These are phyloP conservation scores for Phellinidium pouzarii DNA, from an alignment of 1,284 basidiomycete genomes.

Conservation along the genomic window DNA sequence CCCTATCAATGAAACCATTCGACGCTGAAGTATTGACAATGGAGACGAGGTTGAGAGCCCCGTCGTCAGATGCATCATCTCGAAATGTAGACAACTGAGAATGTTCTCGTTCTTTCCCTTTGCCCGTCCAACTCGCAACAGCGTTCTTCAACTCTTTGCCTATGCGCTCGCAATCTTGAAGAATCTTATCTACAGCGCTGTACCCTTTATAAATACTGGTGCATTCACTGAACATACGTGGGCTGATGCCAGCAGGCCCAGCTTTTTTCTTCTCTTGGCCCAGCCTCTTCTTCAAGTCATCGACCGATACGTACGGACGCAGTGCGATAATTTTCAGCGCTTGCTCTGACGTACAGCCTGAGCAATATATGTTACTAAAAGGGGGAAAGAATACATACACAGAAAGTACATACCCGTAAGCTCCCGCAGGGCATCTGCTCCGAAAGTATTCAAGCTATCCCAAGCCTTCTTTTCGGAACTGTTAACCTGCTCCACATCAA, in stretches of 20 bases:
- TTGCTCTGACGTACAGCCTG: conserved; percentile 81
- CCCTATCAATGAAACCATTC: conserved; percentile 64
- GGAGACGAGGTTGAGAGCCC: conserved; percentile 51
- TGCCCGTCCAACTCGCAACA: conserved; percentile 73
- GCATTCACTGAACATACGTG: conserved; percentile 88
- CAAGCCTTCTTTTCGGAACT: conserved; percentile 42
- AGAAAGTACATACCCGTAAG: conserved; percentile 65
- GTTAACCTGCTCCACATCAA: conserved; percentile 25
- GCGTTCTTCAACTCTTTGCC: conserved; percentile 61
- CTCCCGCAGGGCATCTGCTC: conserved; percentile 74
- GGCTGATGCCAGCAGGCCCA: conserved; percentile 75
- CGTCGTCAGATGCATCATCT: conserved; percentile 45
- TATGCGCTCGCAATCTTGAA: conserved; percentile 84
- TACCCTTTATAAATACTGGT: conserved; percentile 87
- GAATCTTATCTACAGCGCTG: conserved; percentile 82
- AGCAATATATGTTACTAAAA: not conserved
- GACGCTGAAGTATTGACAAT: conserved; percentile 39
- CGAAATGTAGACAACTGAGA: conserved; percentile 22
- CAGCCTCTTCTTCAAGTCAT: conserved; percentile 75
- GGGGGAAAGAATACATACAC: conserved; percentile 11
- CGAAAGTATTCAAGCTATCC: conserved; percentile 82
- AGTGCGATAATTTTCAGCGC: conserved; percentile 75
- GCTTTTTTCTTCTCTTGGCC: conserved; percentile 80
- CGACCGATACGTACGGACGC: conserved; percentile 76
- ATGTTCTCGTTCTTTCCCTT: conserved; percentile 35